Base-by-base conservation (phyloP, 2,329 filamentous ascomycete species). In the Alternaria alternata region DNA sequence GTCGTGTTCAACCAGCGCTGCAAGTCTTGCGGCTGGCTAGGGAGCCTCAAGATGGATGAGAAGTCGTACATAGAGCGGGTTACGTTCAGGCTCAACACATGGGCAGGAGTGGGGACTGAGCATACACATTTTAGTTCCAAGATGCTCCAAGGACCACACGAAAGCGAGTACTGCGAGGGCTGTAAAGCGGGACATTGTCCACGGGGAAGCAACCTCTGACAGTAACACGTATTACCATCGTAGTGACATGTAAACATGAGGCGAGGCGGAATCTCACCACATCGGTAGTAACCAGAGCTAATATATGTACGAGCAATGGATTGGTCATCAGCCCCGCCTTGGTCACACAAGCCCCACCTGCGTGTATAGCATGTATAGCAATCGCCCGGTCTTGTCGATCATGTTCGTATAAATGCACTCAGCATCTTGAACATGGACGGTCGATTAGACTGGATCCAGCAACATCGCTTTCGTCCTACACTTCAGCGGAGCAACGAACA, bases 21-120 rank as follows among this genome's bases (percentile, higher is more conserved):
- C 53, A 57, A 65, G 7, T 47, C 41, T n/a, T 71, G 68, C 48
- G 41, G 64, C n/a, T 16, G 41, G 11, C 57, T 71, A 16, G 67
- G 67, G 7, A 57, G 42, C n/a, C 18, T 72, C 1, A 57, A 30
- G 32, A 28, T 71, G 26, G 62, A 69, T 24, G 42, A 68, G 53
- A 3, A 60, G 38, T 62, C 60, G 30, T 72, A 72, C 46, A 36
- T 71, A 26, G 67, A 70, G 5, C 57, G 68, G 47, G 59, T 72
- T 47, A 43, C 68, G 30, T 70, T 67, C 34, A 61, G 69, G 49
- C 51, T 72, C 9, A 68, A 64, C 60, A 67, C 38, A 38, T 72
- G 67, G 69, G 68, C 69, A 46, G 69, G 67, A 16, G 20, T 20
- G n/a, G n/a, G n/a, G n/a, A n/a, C n/a, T n/a, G n/a, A n/a, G n/a